phyloP scores from a whole-genome alignment of 768 basidiomycete genomes.

The Leucosporidium creatinivorum region DNA sequence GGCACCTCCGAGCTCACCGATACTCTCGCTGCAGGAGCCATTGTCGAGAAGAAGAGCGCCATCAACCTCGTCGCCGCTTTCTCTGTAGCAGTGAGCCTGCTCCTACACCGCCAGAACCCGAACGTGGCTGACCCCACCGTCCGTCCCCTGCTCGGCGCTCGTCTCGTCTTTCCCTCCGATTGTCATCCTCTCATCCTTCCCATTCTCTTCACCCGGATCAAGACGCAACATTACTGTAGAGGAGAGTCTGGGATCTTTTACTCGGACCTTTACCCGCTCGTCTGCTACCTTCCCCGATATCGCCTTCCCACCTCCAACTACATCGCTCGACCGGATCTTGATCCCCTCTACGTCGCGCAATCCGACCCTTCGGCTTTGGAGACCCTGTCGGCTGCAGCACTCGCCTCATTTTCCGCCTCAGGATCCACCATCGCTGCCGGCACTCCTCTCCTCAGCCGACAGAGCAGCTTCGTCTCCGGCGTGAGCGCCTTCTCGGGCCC shows the following conservation, averaged over 20 bases:
- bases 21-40: constrained; percentile 39
- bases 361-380: no score
- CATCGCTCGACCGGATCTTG: background rate
- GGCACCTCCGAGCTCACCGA: no score
- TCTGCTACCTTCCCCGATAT: constrained; percentile 61
- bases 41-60: constrained; percentile 67
- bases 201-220: background rate
- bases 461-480: background rate
- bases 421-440: background rate
- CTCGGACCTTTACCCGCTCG: constrained; percentile 61
- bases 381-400: background rate
- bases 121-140: no score
- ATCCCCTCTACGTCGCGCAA: no score
- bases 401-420: background rate
- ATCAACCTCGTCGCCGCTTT: constrained; percentile 53
- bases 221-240: constrained; percentile 54
- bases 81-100: no score
- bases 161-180: no score
- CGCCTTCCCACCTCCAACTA: background rate
- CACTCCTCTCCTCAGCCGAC: background rate
- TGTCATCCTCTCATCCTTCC: no score
- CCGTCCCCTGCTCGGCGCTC: no score
- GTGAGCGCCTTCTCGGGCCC: constrained; percentile 33
- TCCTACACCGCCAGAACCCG: no score
- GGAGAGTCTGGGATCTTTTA: constrained; percentile 67